Evolutionary conservation across 2,329 filamentous ascomycete species (phyloP), one percentile per base, ranked within the genome.

Genomic region (Colletotrichum ledebouriae): DNA sequence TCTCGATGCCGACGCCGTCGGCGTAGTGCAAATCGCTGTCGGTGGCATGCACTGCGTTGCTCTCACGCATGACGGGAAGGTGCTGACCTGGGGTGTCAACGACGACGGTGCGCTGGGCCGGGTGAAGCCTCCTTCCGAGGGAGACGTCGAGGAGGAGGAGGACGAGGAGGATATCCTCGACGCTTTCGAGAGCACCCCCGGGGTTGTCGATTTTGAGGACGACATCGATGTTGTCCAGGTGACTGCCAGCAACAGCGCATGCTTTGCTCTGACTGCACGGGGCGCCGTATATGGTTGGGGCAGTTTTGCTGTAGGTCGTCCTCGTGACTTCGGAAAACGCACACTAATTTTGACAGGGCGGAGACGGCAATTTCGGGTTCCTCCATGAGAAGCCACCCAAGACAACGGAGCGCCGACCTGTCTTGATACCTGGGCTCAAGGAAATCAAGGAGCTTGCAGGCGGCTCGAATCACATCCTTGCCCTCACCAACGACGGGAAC

Each of bases 71-170:
- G 85, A 90, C 76, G 89, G 89, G 77, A 83, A 85, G 71, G 85
- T 91, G 70, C 77, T 89, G 55, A 89, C 87, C 22, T 91, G 89
- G 89, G 89, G 89, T 55, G 88, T 90, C 71, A 91, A 91, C 75
- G 87, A 91, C 72, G 86, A 89, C 71, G 86, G 86, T 63, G 88
- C 89, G 4, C 83, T 92, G 52, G 89, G 89, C 15, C 82, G 89
- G 72, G 82, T 86, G 70, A 90, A 72, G 10, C 17, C 66, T 11
- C 6, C 66, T n/a, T 42, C 68, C 13, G 83, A 87, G 15, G 22
- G 25, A 3, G 25, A 37, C 1, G 49, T n/a, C 25, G 29, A 37
- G 34, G 58, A 63, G 9, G 82, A 84, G 53, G 83, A 84, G 17
- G 80, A 84, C 66, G 80, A 79, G 12, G 82, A 84, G 57, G 79